Evolutionary conservation across 805 yeast species (phyloP).

Genomic region (Candida rishiriensis): DNA sequence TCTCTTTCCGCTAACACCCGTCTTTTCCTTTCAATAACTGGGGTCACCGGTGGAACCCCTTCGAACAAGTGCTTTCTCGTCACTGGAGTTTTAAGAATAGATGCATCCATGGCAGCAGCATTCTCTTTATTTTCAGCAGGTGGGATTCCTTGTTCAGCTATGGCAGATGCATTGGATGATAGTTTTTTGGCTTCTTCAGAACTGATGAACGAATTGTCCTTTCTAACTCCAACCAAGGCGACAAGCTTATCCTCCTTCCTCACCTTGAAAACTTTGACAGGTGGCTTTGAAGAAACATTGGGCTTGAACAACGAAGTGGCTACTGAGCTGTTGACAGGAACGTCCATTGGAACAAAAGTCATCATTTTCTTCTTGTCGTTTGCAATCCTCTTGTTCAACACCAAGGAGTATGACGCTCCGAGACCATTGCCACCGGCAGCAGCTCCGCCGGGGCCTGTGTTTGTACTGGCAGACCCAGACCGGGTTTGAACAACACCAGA

Average conservation of each 20-base stretch:
- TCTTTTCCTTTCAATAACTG: slow-evolving; percentile 4
- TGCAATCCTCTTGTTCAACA: slow-evolving; percentile 45
- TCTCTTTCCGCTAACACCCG: background rate
- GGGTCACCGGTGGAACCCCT: slow-evolving; percentile 4
- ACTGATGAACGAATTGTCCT: slow-evolving; percentile 15
- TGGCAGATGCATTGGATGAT: slow-evolving; percentile 7
- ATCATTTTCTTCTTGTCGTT: slow-evolving; percentile 37
- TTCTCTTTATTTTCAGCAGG: background rate
- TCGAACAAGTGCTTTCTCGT: too few relatives aligned
- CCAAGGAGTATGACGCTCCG: slow-evolving; percentile 56
- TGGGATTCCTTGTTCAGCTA: slow-evolving; percentile 5
- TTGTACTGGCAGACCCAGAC: slow-evolving; percentile 29
- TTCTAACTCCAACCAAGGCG: slow-evolving; percentile 15
- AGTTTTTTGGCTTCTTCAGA: slow-evolving; percentile 18
- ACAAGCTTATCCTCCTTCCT: slow-evolving; percentile 20
- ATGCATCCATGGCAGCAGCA: too few relatives aligned
- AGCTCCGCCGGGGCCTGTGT: slow-evolving; percentile 7
- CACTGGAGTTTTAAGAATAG: too few relatives aligned
- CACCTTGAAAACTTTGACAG: slow-evolving; percentile 16
- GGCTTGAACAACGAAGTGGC: too few relatives aligned
- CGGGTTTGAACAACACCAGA: slow-evolving; percentile 45
- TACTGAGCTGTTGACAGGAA: background rate
- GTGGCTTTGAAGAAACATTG: background rate
- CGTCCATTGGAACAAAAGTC: slow-evolving; percentile 19
- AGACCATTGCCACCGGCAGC: slow-evolving; percentile 49